phyloP scores from a whole-genome alignment of 2,329 filamentous ascomycete genomes.

The Trichocomaceae sp. region DNA sequence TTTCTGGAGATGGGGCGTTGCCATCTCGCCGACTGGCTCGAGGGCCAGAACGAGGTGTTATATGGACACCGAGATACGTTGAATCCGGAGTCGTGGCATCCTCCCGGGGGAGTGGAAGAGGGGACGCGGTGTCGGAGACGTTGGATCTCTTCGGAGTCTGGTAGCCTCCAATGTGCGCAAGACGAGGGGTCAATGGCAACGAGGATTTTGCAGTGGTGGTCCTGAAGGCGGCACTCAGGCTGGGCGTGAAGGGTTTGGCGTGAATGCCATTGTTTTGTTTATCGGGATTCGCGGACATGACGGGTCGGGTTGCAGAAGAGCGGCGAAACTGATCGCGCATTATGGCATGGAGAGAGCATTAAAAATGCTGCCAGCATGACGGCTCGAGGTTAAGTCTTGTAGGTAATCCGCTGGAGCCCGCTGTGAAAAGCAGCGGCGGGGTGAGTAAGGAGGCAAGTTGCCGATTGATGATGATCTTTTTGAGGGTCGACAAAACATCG shows the following conservation, averaged over 20 bases:
- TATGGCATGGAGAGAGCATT: constrained; percentile 40
- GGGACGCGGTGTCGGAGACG: constrained; percentile 28
- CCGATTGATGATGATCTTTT: neutral
- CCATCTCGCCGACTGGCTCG: constrained; percentile 67
- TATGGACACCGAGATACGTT: constrained; percentile 57
- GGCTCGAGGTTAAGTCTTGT: constrained; percentile 22
- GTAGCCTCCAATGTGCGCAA: constrained; percentile 40
- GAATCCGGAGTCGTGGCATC: constrained; percentile 49
- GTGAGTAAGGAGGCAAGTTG: constrained; percentile 2
- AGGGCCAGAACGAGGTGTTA: constrained; percentile 72
- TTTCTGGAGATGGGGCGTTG: constrained; percentile 58
- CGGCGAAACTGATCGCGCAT: constrained; percentile 35
- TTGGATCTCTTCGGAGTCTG: constrained; percentile 29
- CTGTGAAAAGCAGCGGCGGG: neutral
- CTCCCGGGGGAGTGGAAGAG: constrained; percentile 39
- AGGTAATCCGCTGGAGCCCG: neutral
- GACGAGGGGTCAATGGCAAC: constrained; percentile 52
- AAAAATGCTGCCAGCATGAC: constrained; percentile 29
- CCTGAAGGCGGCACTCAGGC: constrained; percentile 57
- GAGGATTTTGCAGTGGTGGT: constrained; percentile 48
- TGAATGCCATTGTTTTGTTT: constrained; percentile 48
- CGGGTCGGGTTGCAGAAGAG: constrained; percentile 24
- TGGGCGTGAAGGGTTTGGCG: constrained; percentile 58
- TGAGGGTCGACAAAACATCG: constrained; percentile 12
- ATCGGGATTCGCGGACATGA: constrained; percentile 41